Evolutionary conservation across 2,329 filamentous ascomycete species (phyloP), one percentile per base, ranked within the genome.

Genomic region (Colletotrichum sp.): DNA sequence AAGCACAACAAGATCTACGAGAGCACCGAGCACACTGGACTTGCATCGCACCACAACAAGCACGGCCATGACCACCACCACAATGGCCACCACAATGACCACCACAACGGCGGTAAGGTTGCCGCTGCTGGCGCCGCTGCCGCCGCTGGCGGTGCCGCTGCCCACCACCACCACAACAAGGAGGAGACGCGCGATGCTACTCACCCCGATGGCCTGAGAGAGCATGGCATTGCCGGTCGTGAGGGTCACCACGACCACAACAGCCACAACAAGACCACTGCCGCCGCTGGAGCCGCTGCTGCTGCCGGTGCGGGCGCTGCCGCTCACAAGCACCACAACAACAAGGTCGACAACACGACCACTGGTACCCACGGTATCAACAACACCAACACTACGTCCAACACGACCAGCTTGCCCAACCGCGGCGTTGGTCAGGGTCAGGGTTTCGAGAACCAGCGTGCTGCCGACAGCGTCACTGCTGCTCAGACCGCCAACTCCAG

Each of bases 1-100:
- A 83, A 86, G 73, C 85, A 89, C 59, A 73, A 83, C 65, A 79
- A 78, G 26, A 69, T 73, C 9, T 65, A 79, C 3, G 75, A 79
- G 7, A 72, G 70, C 71, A 63, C 77, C 9, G 57, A 74, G 30
- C 64, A 77, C 6, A 36, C 67, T 2, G 68, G 69, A 0, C n/a
- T 75, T 7, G 13, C 28, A 55, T 26, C 52, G 2, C 63, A 48
- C 8, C 71, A 74, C 39, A 57, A 39, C 16, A 70, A 69, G 55
- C 61, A 43, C 24, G 21, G 36, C 21, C 36, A 48, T 21, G 43
- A 32, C 6, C 64, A 55, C 28, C 61, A 39, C 9, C 61, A 64
- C 21, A 12, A n/a, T 6, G 65, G 24, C 8, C 34, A 66, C 34
- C 57, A 74, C 4, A 43, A 39, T 0, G 64, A 32, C 6, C 43